Base-by-base conservation (phyloP, 495 filamentous ascomycete genomes). In the Astrothelium macrocarpum region DNA sequence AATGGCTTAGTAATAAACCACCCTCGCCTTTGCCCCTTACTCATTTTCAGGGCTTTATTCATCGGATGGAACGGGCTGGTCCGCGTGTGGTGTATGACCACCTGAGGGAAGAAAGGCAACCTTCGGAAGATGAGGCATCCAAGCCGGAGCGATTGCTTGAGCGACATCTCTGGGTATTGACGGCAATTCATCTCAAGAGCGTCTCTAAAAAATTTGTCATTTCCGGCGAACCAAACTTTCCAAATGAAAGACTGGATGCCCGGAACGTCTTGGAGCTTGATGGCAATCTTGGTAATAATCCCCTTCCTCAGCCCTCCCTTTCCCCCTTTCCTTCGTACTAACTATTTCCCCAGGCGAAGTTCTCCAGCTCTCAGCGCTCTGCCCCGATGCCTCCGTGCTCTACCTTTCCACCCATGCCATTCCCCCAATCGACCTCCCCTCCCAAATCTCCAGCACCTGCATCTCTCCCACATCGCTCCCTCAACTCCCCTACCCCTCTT, bases 121-220 rank as follows among this genome's bases (percentile, higher is more conserved):
- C 67, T 11, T 64, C 65, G 5, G 53, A 45, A n/a, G 68, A 72
- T 32, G 70, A 72, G 43, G 64, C 63, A 26, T 49, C 32, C 32
- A 60, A 62, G 32, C 62, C 68, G 7, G 70, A 72, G 42, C 23
- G 67, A 45, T 49, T 32, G 25, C 59, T 73, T 7, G 71, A 73
- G 58, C 71, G 70, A 60, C 67, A 68, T 34, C 69, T 73, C 20
- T 73, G 71, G 71, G 69, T 70, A 5, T 53, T 73, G 45, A 71
- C 71, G 28, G 71, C 69, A 11, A 66, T 73, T 32, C 69, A 72
- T 25, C 63, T 72, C 16, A 66, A 66, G 39, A 70, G 62, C 32
- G 42, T 70, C 1, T 62, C 31, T 18, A 31, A 60, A 20, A 43
- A 36, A 12, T 36, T 26, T 26, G 28, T 60, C 18, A 12, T 26